phyloP scores from a whole-genome alignment of 345 rosid genomes.

The Draba incana region DNA sequence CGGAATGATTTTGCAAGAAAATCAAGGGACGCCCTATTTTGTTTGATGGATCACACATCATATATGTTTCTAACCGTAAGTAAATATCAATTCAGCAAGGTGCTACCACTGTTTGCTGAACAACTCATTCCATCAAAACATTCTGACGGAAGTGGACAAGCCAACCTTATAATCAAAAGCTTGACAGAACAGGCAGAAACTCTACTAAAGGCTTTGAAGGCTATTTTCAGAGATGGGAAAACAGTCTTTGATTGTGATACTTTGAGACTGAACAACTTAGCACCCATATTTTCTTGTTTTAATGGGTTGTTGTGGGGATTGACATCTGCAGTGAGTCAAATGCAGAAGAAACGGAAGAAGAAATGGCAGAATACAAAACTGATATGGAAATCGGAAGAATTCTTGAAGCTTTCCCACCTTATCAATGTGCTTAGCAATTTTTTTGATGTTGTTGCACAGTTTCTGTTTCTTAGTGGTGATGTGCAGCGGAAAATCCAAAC shows the following conservation, averaged over 20 bases:
- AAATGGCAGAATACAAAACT: constrained; percentile 46
- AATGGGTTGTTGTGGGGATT: constrained; percentile 89
- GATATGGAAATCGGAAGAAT: constrained; percentile 45
- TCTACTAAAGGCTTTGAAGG: constrained; percentile 50
- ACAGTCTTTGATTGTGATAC: constrained; percentile 39
- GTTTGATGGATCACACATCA: constrained; percentile 86
- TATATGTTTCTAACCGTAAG: constrained; percentile 56
- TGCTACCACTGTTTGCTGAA: constrained; percentile 35
- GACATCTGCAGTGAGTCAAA: constrained; percentile 56
- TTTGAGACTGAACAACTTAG: constrained; percentile 50
- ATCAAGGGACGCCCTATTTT: constrained; percentile 44
- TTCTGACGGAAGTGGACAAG: constrained; percentile 51
- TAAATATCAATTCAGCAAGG: constrained; percentile 49
- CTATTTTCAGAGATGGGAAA: constrained; percentile 40
- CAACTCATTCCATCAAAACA: constrained; percentile 38
- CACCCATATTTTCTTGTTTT: constrained; percentile 61
- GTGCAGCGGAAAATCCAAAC: constrained; percentile 35
- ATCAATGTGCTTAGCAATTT: constrained; percentile 51
- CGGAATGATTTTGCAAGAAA: constrained; percentile 34
- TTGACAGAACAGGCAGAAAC: constrained; percentile 61
- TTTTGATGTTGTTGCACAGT: constrained; percentile 44
- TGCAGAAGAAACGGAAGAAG: constrained; percentile 43
- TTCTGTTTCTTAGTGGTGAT: constrained; percentile 49
- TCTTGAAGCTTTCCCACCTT: constrained; percentile 46
- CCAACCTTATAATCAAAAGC: constrained; percentile 49